Conservation (phyloP, 768 basidiomycete genomes). For the Lactarius psammicola region DNA sequence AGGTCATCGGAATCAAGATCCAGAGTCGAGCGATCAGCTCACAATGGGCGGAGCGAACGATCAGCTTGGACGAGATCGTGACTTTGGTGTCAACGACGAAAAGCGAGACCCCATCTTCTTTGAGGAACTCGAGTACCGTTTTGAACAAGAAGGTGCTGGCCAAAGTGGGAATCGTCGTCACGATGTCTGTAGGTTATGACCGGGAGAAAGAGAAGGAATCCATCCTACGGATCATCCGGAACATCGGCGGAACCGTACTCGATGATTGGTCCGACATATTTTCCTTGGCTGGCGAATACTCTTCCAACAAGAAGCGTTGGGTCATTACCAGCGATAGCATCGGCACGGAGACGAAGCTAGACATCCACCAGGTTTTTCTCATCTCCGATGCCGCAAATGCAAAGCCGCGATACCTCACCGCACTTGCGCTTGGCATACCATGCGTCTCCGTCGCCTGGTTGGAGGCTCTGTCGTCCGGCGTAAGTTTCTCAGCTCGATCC, state of each 20-base stretch:
- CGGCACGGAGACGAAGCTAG: conserved; percentile 42
- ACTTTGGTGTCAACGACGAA: conserved; percentile 41
- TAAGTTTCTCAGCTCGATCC: conserved; percentile 23
- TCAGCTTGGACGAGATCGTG: conserved; percentile 45
- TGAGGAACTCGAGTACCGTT: conserved; percentile 44
- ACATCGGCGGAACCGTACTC: conserved; percentile 54
- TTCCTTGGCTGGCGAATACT: conserved; percentile 52
- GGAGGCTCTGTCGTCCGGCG: conserved; percentile 38
- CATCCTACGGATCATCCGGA: conserved; percentile 45
- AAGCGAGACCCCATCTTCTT: conserved; percentile 48
- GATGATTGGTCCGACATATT: conserved; percentile 63
- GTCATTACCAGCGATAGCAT: conserved; percentile 48
- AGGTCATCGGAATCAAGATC: conserved; percentile 46
- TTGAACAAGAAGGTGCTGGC: conserved; percentile 36
- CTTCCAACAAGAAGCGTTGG: conserved; percentile 51
- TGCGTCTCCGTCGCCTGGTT: conserved; percentile 66
- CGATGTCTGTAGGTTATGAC: conserved; percentile 44
- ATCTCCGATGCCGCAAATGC: conserved; percentile 62
- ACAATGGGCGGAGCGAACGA: conserved; percentile 53
- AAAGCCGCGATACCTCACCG: conserved; percentile 78
- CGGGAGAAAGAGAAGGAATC: conserved; percentile 43
- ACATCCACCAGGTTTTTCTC: conserved; percentile 58
- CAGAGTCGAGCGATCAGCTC: conserved; percentile 48
- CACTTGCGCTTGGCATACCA: conserved; percentile 84
- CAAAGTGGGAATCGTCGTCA: conserved; percentile 59